Base-by-base conservation (phyloP, 257 asterid species). In the Capsicum pubescens region DNA sequence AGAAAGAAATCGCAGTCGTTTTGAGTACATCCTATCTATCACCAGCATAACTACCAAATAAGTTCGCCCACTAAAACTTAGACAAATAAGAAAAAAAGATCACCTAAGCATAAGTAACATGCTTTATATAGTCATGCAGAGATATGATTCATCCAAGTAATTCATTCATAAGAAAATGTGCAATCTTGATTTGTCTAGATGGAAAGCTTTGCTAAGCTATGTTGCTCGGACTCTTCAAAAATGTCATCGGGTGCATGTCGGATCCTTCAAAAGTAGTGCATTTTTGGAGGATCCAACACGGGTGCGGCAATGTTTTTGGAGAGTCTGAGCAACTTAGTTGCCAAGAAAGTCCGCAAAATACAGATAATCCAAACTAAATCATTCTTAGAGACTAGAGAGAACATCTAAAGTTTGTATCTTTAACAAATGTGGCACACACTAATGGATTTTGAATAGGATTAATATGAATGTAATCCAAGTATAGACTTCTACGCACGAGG, bases 391-490 rank as follows among this genome's bases (percentile, higher is more conserved):
- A n/a, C 32, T 26, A 26, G 32, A 26, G 32, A 19, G 4, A 46
- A 46, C 54, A 46, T 46, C 39, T n/a, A 71, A 71, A 46, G n/a
- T 46, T 71, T 46, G 39, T 10, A 71, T 71, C 36, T n/a, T 44
- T 19, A 19, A 44, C 39, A 71, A 71, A 16, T 71, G 17, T 46
- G 56, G 56, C 36, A 71, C 58, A 44, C 58, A 9, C 35, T 42
- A 71, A 71, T 71, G 58, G 17, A 46, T 36, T 71, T 42, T 46
- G 52, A 71, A 71, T 17, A 3, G 8, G 35, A 70, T 16, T 11
- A 70, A 70, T 17, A 70, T 70, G 35, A 70, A 70, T 70, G 44
- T 21, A 46, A 71, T 21, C 10, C n/a, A 72, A 72, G 42, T 72
- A 11, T 7, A 48, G 1, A 72, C 39, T 19, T 72, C 80, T 72